Evolutionary conservation across 1,284 basidiomycete species (phyloP).

Genomic region (Cystobasidium sp.): DNA sequence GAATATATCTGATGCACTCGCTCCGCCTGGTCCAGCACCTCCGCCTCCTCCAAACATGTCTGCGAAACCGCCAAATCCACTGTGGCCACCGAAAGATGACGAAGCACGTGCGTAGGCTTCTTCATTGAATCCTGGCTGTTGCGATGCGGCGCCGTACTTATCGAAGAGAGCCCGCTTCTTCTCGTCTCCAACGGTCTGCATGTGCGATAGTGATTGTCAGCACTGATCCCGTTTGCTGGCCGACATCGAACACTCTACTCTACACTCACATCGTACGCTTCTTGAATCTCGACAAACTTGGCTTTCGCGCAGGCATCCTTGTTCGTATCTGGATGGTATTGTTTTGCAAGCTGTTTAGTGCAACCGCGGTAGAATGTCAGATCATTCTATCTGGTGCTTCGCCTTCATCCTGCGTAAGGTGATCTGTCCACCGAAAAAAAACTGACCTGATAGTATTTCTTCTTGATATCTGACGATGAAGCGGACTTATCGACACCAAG

Average conservation of each 20-base stretch:
- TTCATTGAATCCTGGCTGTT: constrained; percentile 91
- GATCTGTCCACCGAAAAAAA: not conserved
- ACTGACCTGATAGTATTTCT: constrained; percentile 87
- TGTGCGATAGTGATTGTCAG: not conserved
- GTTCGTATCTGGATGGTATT: constrained; percentile 97
- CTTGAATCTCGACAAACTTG: constrained; percentile 95
- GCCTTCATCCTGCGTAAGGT: too few relatives aligned
- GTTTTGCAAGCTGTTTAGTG: constrained; percentile 80
- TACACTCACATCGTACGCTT: constrained; percentile 86
- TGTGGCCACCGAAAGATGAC: constrained; percentile 61
- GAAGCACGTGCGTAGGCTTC: constrained; percentile 68
- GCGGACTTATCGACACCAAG: constrained; percentile 88
- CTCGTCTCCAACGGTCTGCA: constrained; percentile 85
- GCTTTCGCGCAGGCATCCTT: constrained; percentile 88
- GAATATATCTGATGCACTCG: constrained; percentile 68
- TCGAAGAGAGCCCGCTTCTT: constrained; percentile 93
- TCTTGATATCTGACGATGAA: constrained; percentile 88
- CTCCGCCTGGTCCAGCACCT: constrained; percentile 60
- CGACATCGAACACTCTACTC: not conserved
- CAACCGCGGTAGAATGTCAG: not conserved
- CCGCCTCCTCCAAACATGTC: constrained; percentile 67
- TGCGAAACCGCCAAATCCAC: constrained; percentile 71
- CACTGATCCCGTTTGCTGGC: not conserved
- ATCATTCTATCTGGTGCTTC: too few relatives aligned
- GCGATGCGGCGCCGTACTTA: constrained; percentile 90